phyloP scores from a whole-genome alignment of 805 yeast genomes.

The Saccharomyces paradoxus region DNA sequence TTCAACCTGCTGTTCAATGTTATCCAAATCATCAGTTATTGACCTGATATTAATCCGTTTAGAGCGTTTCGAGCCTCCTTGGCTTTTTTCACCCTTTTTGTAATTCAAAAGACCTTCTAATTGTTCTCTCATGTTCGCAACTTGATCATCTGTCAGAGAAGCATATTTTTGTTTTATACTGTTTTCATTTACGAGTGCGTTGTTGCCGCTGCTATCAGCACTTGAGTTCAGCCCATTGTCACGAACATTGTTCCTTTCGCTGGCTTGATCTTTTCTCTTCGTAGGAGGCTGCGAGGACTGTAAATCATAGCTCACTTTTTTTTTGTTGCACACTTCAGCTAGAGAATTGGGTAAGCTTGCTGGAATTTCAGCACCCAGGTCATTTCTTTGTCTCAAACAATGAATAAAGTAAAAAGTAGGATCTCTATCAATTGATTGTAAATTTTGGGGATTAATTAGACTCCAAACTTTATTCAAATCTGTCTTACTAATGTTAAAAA shows the following conservation, averaged over 20 bases:
- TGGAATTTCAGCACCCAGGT: constrained; percentile 77
- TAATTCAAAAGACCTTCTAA: constrained; percentile 74
- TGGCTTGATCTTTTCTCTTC: constrained; percentile 10
- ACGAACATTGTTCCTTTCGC: background rate
- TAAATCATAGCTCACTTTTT: constrained; percentile 64
- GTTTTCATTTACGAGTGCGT: constrained; percentile 14
- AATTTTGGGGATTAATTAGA: constrained; percentile 82
- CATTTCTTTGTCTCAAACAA: constrained; percentile 77
- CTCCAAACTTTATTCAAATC: constrained; percentile 92
- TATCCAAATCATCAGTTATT: constrained; percentile 53
- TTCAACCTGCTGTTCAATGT: constrained; percentile 68
- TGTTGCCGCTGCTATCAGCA: constrained; percentile 3
- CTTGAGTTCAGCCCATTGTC: background rate
- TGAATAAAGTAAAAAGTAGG: constrained; percentile 85
- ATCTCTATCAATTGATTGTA: constrained; percentile 85
- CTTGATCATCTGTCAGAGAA: constrained; percentile 14
- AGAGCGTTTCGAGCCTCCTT: constrained; percentile 7
- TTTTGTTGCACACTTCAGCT: constrained; percentile 85
- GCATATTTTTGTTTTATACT: constrained; percentile 19
- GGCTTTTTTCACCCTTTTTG: constrained; percentile 50
- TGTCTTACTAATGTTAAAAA: constrained; percentile 66
- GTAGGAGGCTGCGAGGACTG: constrained; percentile 46
- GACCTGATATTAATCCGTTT: constrained; percentile 36
- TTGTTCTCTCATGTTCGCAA: constrained; percentile 43
- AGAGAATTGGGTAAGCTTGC: constrained; percentile 89